Evolutionary conservation across 768 basidiomycete species (phyloP), one percentile per base, ranked within the genome.

Genomic region (Psilocybe azurescens): DNA sequence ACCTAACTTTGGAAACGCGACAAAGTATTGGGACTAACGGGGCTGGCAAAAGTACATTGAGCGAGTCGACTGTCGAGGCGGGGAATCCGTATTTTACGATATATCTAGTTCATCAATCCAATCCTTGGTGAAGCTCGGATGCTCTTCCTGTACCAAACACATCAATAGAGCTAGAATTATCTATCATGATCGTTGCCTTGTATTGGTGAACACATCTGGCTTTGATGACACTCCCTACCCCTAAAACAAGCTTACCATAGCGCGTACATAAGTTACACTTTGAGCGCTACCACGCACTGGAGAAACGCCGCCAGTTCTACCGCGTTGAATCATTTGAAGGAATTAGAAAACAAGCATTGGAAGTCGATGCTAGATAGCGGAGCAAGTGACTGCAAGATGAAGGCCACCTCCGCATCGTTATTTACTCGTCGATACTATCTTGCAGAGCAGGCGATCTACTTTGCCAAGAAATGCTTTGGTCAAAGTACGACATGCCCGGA

Each of bases 181-280:
- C 7, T 6, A 32, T 8, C 32, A 61, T 39, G 61, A 47, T 1
- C 56, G 61, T 48, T 50, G 54, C 13, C 47, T 68, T 32, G 56
- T 65, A 49, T 49, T 68, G 18, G 59, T 68, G 18, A 64, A 68
- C 53, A 68, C 67, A 5, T 59, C 63, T 20, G 63, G 63, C 20
- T 64, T 64, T 44, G 63, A 64, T 41, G 56, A 58, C 24, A 58
- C 59, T 1, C n/a, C n/a, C n/a, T n/a, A n/a, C n/a, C 38, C 13
- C 13, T 9, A 3, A 58, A 44, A 44, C 5, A n/a, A n/a, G 14
- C 14, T 44, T 44, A 44, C 14, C 14, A 44, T 13, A n/a, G 11
- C 11, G 1, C 5, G n/a, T 44, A 8, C 41, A 11, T 5, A 44
- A 13, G 4, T 44, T 14, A 24, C 24, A 24, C 2, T 24, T 24